Conservation (phyloP, 2,329 filamentous ascomycete genomes). For the Sarocladium kiliense region DNA sequence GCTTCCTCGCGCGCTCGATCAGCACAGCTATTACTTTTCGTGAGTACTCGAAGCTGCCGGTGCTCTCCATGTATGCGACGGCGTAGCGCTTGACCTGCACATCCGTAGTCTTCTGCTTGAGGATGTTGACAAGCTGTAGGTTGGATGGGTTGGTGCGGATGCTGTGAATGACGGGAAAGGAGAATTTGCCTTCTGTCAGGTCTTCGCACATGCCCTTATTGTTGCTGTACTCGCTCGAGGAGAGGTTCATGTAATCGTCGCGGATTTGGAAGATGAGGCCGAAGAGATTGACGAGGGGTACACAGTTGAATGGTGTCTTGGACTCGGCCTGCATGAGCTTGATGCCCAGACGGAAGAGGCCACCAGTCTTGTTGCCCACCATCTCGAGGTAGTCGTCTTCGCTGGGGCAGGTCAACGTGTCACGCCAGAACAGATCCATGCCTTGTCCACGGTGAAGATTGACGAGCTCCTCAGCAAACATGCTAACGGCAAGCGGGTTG, state of each 20-base stretch:
- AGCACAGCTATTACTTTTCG: constrained; percentile 60
- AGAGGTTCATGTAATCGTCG: constrained; percentile 91
- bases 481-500: constrained; percentile 60
- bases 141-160: constrained; percentile 72
- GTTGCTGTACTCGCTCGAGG: constrained; percentile 65
- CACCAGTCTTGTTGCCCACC: constrained; percentile 87
- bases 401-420: constrained; percentile 75
- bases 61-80: constrained; percentile 83
- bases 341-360: constrained; percentile 77
- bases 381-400: constrained; percentile 93
- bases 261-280: constrained; percentile 87
- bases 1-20: constrained; percentile 55
- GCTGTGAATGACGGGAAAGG: constrained; percentile 90
- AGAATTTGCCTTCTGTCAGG: constrained; percentile 94
- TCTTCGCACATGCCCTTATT: constrained; percentile 96
- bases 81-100: constrained; percentile 89
- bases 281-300: constrained; percentile 78
- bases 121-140: constrained; percentile 81
- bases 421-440: constrained; percentile 88
- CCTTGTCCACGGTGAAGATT: constrained; percentile 84
- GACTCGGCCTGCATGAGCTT: constrained; percentile 83
- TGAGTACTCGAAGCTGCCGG: constrained; percentile 86
- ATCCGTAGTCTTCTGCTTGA: constrained; percentile 83
- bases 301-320: constrained; percentile 56
- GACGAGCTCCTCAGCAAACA: constrained; percentile 77